Percentiles rank a stretch among this genome's conserved stretches.
Conservation (phyloP, 1,284 basidiomycete species). For the Puccinia polysora region DNA sequence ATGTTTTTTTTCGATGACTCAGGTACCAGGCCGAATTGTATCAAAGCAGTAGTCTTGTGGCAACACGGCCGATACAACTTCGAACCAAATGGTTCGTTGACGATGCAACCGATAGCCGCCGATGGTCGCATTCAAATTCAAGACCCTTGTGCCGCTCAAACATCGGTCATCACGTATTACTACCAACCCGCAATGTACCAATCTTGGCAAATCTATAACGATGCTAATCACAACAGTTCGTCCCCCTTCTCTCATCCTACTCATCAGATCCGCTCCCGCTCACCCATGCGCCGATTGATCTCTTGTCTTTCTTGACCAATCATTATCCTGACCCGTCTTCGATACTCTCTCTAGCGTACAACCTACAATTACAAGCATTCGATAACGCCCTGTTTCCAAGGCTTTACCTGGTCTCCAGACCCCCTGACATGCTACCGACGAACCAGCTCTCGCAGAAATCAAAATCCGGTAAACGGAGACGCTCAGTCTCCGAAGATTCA, state of each 20-base stretch:
- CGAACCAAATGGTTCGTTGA: conserved; percentile 47
- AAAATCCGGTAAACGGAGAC: conserved; percentile 23
- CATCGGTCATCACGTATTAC: conserved; percentile 42
- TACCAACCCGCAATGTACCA: conserved; percentile 44
- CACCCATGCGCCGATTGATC: neutral
- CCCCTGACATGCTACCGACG: conserved; percentile 35
- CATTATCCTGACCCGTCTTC: neutral
- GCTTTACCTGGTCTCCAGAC: conserved; percentile 29
- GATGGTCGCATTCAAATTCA: conserved; percentile 47
- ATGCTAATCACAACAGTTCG: conserved; percentile 39
- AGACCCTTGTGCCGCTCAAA: conserved; percentile 45
- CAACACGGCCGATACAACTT: conserved; percentile 52
- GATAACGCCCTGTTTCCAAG: conserved; percentile 35
- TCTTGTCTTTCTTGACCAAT: neutral
- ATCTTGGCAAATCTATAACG: conserved; percentile 39
- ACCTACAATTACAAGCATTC: conserved; percentile 38
- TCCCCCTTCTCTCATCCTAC: too few relatives aligned
- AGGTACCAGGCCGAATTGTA: conserved; percentile 49
- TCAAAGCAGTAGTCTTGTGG: conserved; percentile 50
- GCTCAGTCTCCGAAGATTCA: neutral
- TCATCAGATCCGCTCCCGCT: neutral
- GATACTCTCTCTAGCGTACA: conserved; percentile 29
- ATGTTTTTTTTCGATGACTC: neutral
- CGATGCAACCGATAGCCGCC: conserved; percentile 46
- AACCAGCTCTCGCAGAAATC: conserved; percentile 23